Evolutionary conservation across 768 basidiomycete species (phyloP).

Genomic region (Mycena latifolia): DNA sequence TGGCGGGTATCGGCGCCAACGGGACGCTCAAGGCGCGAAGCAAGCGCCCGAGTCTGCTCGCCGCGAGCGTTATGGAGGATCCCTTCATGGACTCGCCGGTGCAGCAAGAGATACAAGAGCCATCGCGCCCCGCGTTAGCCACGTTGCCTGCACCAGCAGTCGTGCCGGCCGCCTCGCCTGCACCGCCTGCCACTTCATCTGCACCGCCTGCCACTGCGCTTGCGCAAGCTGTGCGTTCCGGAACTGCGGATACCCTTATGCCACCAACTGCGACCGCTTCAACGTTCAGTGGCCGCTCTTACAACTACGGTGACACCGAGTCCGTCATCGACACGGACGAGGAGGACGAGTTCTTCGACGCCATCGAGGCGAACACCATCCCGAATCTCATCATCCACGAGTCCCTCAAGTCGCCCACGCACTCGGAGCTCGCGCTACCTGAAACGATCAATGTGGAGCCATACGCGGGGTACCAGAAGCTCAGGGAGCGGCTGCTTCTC

Average conservation of each 20-base stretch:
- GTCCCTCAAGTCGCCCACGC: constrained; percentile 64
- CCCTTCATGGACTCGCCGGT: constrained; percentile 23
- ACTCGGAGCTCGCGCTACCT: constrained; percentile 41
- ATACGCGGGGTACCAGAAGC: constrained; percentile 76
- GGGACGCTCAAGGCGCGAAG: constrained; percentile 41
- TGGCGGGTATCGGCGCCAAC: constrained; percentile 23
- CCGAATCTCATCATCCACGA: constrained; percentile 82
- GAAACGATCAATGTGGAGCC: constrained; percentile 46
- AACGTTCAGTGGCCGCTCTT: constrained; percentile 26
- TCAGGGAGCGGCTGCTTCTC: constrained; percentile 73
- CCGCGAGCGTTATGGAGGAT: constrained; percentile 18
- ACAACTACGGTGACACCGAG: constrained; percentile 37
- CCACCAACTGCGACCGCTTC: constrained; percentile 28
- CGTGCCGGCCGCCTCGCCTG: constrained; percentile 9
- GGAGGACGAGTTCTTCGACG: constrained; percentile 98
- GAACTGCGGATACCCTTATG: constrained; percentile 32
- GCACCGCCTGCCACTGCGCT: constrained; percentile 13
- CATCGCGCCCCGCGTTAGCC: neutral
- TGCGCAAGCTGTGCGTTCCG: constrained; percentile 20
- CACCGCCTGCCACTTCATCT: constrained; percentile 23
- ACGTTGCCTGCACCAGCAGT: constrained; percentile 6
- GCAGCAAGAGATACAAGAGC: neutral
- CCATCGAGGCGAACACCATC: constrained; percentile 86
- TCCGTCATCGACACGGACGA: constrained; percentile 69
- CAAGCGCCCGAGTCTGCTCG: constrained; percentile 26